These are phyloP conservation scores for Yamadazyma membranifaciens DNA, from an alignment of 1,139 yeast species.

Conservation along the genomic window DNA sequence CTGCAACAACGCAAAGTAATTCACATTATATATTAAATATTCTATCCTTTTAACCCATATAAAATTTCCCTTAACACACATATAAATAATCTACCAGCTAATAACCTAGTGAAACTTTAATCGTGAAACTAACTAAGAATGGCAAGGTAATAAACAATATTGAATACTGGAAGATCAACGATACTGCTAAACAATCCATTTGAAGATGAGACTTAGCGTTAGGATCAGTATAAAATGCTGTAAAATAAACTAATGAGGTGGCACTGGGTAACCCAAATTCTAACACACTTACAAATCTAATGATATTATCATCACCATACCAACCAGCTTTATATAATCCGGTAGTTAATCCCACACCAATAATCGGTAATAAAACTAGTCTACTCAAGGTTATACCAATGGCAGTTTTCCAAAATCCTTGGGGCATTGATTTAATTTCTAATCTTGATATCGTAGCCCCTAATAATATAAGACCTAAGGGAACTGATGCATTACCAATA, in stretches of 20 bases:
- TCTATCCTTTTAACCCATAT: too few relatives aligned
- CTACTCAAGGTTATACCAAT: slow-evolving; percentile 34
- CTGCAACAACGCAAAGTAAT: background rate
- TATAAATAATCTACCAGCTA: background rate
- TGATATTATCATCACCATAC: slow-evolving; percentile 49
- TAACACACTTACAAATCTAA: slow-evolving; percentile 67
- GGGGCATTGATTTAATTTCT: slow-evolving; percentile 55
- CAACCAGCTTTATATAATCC: slow-evolving; percentile 45
- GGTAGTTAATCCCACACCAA: slow-evolving; percentile 47
- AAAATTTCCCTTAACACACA: too few relatives aligned
- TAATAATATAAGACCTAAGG: slow-evolving; percentile 72
- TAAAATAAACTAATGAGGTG: slow-evolving; percentile 77
- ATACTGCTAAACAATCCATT: slow-evolving; percentile 79
- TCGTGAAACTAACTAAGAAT: slow-evolving; percentile 58
- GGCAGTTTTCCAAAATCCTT: slow-evolving; percentile 69
- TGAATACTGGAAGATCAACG: slow-evolving; percentile 67
- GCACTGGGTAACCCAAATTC: slow-evolving; percentile 85
- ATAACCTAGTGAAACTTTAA: slow-evolving; percentile 39
- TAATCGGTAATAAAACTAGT: slow-evolving; percentile 39
- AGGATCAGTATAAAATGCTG: slow-evolving; percentile 78
- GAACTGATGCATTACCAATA: slow-evolving; percentile 86
- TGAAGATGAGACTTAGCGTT: slow-evolving; percentile 60
- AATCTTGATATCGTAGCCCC: slow-evolving; percentile 88
- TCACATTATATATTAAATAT: too few relatives aligned
- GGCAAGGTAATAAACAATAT: slow-evolving; percentile 63